Evolutionary conservation across 1,284 basidiomycete genomes (phyloP), one percentile per base, ranked within the genome.

Genomic region (Gastroboletus turbinatus): DNA sequence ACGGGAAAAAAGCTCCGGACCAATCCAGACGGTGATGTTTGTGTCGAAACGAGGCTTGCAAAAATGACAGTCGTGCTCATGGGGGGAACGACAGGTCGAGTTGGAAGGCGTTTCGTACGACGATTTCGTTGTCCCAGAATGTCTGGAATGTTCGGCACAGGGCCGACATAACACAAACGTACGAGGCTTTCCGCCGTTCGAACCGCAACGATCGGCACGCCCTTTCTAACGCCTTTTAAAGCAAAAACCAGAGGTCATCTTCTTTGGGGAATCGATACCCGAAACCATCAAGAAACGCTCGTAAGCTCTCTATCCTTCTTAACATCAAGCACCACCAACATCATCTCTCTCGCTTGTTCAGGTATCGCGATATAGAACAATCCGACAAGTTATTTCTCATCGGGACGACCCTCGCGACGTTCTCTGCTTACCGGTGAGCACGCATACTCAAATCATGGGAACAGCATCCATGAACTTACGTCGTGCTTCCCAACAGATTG

Each of bases 21-120:
- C 16, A 96, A 96, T 68, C 94, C 94, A 6, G 95, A 96, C 65
- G 94, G 94, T 67, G 94, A 96, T 75, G 93, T 92, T 61, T 53
- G 82, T 75, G 11, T 36, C 48, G 21, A n/a, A 27, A 14, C 11
- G 3, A 14, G n/a, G 30, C 38, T 13, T 46, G 16, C 39, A 33
- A 5, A n/a, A 6, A 27, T 23, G 42, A 36, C 13, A 25, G 21
- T 48, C 21, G 46, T 49, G 21, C 45, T 50, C 5, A 49, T 14
- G 10, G 5, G 19, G 40, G 11, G 5, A 57, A 17, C 1, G 3
- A 10, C 63, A 92, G 91, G 86, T 94, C 60, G 91, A 85, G n/a
- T 73, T 95, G 16, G 85, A 88, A 56, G 89, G 88, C 4, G 82
- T 88, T 4, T 81, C 84, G 14, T 94, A 92, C 65, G 79, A 80